Evolutionary conservation across 805 yeast species (phyloP), one percentile per base, ranked within the genome.

Genomic region (Starmerella khaoyaiensis): DNA sequence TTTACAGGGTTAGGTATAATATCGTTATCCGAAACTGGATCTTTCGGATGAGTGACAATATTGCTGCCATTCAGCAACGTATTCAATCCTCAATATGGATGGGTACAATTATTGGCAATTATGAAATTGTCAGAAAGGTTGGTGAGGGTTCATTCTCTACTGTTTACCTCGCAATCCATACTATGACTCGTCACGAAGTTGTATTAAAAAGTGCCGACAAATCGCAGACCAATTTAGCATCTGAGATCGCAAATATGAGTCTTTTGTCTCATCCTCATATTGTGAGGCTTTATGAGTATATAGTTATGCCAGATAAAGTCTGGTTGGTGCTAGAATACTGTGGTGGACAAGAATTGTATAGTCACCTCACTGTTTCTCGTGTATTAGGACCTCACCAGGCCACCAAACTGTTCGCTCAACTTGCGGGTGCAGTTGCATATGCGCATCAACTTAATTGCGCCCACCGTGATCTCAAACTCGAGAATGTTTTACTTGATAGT

Each of bases 241-340:
- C 96, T 38, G 98, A 87, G 51, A 82, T 82, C 21, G 83, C 79
- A 53, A 90, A 83, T 55, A 86, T 86, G 50, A 67, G 82, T 35
- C 90, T 82, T 52, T 73, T 90, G 46, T 69, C 69, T 25, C 94
- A 84, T 55, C 82, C 83, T 4, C 74, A 83, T 52, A 80, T 87
- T 33, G 81, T 93, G 4, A 71, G 75, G 41, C 65, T 87, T 10
- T 87, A 82, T 55, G 98, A 87, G 55, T 76, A 84, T 23, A 74
- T 86, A 24, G 74, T 80, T 31, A 76, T 93, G 0, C 94, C 84
- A 44, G 68, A 69, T 2, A 68, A 69, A 43, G 78, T 86, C 1
- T 87, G 93, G 81, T 69, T 90, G 64, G 94, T 74, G 0, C 57
- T 87, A 50, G 97, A 87, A 53, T 90, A 82, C 59, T 87, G 95